A percentile compares a stretch with the other conserved stretches of the same genome.
Evolutionary conservation across 1,139 yeast species (phyloP).

Genomic region (Pichia cactophila): DNA sequence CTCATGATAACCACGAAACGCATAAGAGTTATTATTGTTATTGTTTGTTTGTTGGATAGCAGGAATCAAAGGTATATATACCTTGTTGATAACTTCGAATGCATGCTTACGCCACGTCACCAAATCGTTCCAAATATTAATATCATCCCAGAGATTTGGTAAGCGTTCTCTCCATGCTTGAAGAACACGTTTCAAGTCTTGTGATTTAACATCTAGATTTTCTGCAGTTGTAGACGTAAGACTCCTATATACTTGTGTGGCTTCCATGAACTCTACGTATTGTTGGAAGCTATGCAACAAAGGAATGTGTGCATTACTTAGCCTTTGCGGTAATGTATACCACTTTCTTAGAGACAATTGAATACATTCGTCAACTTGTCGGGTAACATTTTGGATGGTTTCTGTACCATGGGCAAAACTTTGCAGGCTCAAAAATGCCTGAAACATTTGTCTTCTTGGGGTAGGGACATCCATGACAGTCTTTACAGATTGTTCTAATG

Average conservation of each 20-base stretch:
- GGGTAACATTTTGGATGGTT: constrained; percentile 70
- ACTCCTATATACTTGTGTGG: constrained; percentile 87
- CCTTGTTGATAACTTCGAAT: constrained; percentile 92
- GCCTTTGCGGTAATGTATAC: constrained; percentile 76
- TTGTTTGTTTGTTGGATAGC: constrained; percentile 62
- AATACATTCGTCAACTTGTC: constrained; percentile 91
- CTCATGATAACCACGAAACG: constrained; percentile 96
- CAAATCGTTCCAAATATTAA: constrained; percentile 93
- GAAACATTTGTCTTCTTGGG: constrained; percentile 91
- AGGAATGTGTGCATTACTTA: constrained; percentile 83
- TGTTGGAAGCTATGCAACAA: constrained; percentile 93
- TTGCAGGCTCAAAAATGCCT: constrained; percentile 86
- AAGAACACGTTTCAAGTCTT: constrained; percentile 84
- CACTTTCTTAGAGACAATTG: constrained; percentile 89
- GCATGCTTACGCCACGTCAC: constrained; percentile 99
- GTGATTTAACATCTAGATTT: constrained; percentile 85
- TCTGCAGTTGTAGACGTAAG: constrained; percentile 86
- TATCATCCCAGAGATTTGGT: constrained; percentile 96
- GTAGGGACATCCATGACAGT: constrained; percentile 99
- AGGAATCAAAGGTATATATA: constrained; percentile 88
- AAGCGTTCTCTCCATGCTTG: constrained; percentile 98
- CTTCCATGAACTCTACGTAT: constrained; percentile 96
- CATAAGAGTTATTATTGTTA: constrained; percentile 76
- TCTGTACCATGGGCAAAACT: constrained; percentile 90
- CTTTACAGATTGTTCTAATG: constrained; percentile 88